Conservation (phyloP, 306 rosid species). For the Quillaja saponaria region DNA sequence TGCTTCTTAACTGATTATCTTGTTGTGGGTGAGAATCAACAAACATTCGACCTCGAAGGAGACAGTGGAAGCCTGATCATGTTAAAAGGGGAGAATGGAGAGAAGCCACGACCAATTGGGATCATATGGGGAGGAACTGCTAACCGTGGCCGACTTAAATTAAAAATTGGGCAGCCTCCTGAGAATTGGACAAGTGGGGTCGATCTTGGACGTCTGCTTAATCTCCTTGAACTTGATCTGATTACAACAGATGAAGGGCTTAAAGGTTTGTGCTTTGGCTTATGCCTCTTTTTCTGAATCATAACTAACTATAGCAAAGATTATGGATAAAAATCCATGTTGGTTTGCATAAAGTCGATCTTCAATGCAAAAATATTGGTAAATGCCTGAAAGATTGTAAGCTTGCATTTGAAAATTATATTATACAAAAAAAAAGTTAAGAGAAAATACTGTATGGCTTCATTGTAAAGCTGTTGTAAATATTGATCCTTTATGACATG, state of each 20-base stretch:
- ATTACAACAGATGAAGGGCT: constrained; percentile 89
- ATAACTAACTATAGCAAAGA: no score
- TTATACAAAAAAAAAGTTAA: no score
- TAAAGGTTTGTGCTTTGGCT: constrained; percentile 58
- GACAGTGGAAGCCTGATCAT: constrained; percentile 97
- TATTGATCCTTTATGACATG: constrained; percentile 28
- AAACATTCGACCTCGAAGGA: constrained; percentile 97
- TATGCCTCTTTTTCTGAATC: not conserved
- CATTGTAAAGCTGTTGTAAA: not conserved
- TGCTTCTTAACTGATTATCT: constrained; percentile 98
- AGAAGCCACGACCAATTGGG: constrained; percentile 86
- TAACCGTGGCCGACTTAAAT: constrained; percentile 91
- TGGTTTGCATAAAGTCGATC: no score
- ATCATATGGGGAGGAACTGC: constrained; percentile 99
- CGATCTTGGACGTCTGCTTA: constrained; percentile 94
- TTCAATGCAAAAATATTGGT: no score
- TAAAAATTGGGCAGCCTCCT: constrained; percentile 95
- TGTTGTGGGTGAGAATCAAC: constrained; percentile 98
- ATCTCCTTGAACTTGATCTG: constrained; percentile 93
- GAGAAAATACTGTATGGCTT: not conserved
- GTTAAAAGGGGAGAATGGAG: constrained; percentile 77
- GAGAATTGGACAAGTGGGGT: constrained; percentile 99
- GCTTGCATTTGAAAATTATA: no score
- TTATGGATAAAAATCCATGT: no score
- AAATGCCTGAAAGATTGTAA: no score